Evolutionary conservation across 371 early-diverging fungal species (phyloP).

Genomic region (Mortierella sp.): DNA sequence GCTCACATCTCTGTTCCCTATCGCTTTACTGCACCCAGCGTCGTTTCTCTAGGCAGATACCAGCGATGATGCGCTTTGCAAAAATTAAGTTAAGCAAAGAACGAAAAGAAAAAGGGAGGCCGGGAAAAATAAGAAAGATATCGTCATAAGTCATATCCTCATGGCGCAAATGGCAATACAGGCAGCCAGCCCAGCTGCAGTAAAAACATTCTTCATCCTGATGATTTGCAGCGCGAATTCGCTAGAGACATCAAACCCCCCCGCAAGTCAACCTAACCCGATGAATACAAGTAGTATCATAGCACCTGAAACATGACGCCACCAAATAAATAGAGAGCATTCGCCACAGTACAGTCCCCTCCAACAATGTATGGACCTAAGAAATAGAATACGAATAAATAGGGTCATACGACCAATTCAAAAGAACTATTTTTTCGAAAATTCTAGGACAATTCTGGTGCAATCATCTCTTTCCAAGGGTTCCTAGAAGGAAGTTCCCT

Average conservation of each 20-base stretch:
- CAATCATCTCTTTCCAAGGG: too few species aligned
- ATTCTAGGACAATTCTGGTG: too few species aligned
- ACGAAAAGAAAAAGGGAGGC: neutral
- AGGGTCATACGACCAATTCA: too few species aligned
- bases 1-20: neutral
- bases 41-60: too few species aligned
- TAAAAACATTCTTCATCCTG: neutral
- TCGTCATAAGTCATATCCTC: neutral
- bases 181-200: neutral
- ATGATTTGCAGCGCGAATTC: neutral
- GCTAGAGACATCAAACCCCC: neutral
- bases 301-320: conserved; percentile 6
- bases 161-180: neutral
- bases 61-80: neutral
- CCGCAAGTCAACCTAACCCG: neutral
- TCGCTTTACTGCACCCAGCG: too few species aligned
- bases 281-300: neutral
- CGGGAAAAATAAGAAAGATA: neutral
- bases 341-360: neutral
- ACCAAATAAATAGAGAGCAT: neutral
- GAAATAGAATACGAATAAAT: too few species aligned
- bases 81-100: conserved; percentile 1
- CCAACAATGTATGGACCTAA: too few species aligned
- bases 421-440: too few species aligned
- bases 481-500: too few species aligned